Percentiles rank a stretch among this genome's conserved stretches.
Evolutionary conservation across 108 stramenopile species (phyloP).

Genomic region (Schizochytrium sp.): DNA sequence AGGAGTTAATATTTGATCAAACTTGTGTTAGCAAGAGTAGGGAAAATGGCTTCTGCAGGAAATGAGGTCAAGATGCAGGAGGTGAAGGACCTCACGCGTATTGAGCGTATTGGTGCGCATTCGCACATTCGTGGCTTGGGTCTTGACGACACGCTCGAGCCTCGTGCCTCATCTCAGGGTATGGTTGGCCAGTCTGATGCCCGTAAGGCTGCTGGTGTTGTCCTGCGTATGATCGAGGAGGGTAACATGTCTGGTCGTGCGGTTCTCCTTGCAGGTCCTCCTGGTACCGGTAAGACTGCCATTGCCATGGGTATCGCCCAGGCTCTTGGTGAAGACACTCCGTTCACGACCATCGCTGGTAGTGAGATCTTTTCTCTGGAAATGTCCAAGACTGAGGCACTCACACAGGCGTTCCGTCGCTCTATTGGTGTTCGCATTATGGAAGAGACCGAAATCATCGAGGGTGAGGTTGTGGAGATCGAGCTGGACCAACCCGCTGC

Average conservation of each 20-base stretch:
- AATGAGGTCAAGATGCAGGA: constrained; percentile 64
- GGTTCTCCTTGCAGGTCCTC: constrained; percentile 89
- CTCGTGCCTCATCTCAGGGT: constrained; percentile 85
- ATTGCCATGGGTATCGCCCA: constrained; percentile 91
- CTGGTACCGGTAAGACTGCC: constrained; percentile 87
- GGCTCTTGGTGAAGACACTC: constrained; percentile 90
- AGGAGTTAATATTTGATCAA: too few species aligned
- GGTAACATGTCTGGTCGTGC: constrained; percentile 89
- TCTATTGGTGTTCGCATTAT: constrained; percentile 93
- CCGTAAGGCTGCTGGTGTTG: constrained; percentile 83
- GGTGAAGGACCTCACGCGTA: constrained; percentile 87
- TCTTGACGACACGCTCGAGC: constrained; percentile 93
- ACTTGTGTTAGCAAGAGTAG: too few species aligned
- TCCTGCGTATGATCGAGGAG: constrained; percentile 80
- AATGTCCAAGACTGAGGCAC: constrained; percentile 98
- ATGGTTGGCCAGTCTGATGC: constrained; percentile 86
- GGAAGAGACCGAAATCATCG: constrained; percentile 99
- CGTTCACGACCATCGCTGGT: constrained; percentile 95
- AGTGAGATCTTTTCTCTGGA: constrained; percentile 97
- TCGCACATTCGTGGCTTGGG: constrained; percentile 98
- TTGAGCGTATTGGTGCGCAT: constrained; percentile 99
- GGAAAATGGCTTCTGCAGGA: neutral
- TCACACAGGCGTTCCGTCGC: constrained; percentile 97
- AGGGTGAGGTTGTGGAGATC: constrained; percentile 99
- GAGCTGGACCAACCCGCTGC: constrained; percentile 82